A percentile compares a stretch with the other conserved stretches of the same genome.
Evolutionary conservation across 257 asterid genomes (phyloP).

Genomic region (Haberlea rhodopensis): DNA sequence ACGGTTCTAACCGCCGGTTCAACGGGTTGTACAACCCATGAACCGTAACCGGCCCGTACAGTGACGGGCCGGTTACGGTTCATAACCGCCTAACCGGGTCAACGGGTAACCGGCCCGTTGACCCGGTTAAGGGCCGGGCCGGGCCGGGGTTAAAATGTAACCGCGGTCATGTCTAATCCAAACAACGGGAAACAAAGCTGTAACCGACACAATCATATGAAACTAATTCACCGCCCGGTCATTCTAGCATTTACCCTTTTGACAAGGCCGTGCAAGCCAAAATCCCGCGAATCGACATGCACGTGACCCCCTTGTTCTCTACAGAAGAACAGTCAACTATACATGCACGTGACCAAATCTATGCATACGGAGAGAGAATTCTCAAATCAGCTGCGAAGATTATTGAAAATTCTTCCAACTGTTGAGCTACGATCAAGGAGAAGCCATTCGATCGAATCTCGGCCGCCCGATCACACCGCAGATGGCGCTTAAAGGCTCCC

Average conservation of each 20-base stretch:
- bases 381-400: constrained; percentile 12
- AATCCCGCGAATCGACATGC: constrained; percentile 18
- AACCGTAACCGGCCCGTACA: too few species aligned
- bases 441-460: constrained; percentile 30
- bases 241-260: background rate
- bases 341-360: background rate
- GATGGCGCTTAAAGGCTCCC: constrained; percentile 35
- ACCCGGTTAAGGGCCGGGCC: too few species aligned
- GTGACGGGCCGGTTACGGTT: too few species aligned
- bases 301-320: constrained; percentile 15
- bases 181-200: too few species aligned
- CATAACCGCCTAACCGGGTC: too few species aligned
- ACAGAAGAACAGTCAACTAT: constrained; percentile 18
- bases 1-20: too few species aligned
- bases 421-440: constrained; percentile 18
- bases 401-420: constrained; percentile 31
- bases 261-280: too few species aligned
- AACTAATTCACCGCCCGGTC: background rate
- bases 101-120: too few species aligned
- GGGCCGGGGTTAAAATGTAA: too few species aligned
- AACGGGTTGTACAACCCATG: too few species aligned
- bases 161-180: too few species aligned
- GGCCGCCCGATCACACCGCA: constrained; percentile 27
- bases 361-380: background rate
- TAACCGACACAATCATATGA: too few species aligned